These are phyloP conservation scores for Tuber calosporum DNA, from an alignment of 495 filamentous ascomycete genomes.

Conservation along the genomic window DNA sequence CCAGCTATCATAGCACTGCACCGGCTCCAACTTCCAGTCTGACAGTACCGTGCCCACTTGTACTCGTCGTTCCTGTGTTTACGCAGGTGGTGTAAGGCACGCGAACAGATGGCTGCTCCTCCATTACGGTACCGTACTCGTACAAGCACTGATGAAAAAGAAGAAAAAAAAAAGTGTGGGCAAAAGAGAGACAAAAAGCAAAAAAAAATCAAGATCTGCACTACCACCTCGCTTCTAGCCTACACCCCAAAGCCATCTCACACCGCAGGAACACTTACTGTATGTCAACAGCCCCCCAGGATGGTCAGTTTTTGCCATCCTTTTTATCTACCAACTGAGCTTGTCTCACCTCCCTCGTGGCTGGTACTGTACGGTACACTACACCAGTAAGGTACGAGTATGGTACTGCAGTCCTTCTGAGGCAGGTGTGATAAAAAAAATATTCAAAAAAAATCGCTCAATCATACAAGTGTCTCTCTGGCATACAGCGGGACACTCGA, in stretches of 20 bases:
- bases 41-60: neutral
- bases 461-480: neutral
- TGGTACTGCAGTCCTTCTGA: neutral
- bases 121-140: neutral
- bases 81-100: conserved; percentile 20
- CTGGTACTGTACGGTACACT: neutral
- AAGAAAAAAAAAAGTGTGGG: neutral
- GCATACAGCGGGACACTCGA: neutral
- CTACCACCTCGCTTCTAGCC: conserved; percentile 2
- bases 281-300: neutral
- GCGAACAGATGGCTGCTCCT: conserved; percentile 6
- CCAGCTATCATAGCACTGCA: neutral
- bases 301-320: neutral
- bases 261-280: neutral
- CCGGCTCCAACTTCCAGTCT: neutral
- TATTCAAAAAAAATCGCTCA: neutral
- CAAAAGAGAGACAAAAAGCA: neutral
- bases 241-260: neutral
- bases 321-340: neutral
- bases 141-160: too few relatives aligned
- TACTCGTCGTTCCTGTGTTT: conserved; percentile 13
- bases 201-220: neutral
- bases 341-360: neutral
- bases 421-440: neutral
- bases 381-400: neutral